Conservation (phyloP, 23 red algal species). For the Agarophyton chilense region DNA sequence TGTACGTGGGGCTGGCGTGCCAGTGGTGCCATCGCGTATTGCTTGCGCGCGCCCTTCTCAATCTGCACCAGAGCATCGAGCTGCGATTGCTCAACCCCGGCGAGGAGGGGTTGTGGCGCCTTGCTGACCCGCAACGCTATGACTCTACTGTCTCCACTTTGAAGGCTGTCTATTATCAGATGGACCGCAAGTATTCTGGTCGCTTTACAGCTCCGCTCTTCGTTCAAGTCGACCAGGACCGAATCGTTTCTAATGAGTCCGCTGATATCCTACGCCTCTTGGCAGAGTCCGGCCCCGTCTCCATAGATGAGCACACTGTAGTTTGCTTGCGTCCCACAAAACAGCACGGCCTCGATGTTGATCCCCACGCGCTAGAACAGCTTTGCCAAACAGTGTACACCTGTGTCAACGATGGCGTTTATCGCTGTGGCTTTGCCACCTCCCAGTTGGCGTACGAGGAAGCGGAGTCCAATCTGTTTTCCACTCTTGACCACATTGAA, state of each 20-base stretch:
- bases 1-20: conserved; percentile 87
- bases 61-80: not conserved
- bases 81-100: conserved; percentile 48
- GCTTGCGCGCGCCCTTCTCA: conserved; percentile 70
- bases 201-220: conserved; percentile 89
- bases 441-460: conserved; percentile 82
- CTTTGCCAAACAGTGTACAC: conserved; percentile 51
- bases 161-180: conserved; percentile 56
- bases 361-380: conserved; percentile 22
- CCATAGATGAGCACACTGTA: conserved; percentile 23
- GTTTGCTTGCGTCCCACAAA: conserved; percentile 35
- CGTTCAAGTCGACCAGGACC: conserved; percentile 26
- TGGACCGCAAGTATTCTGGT: conserved; percentile 54
- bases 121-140: conserved; percentile 13
- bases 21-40: conserved; percentile 94
- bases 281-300: not conserved
- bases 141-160: not conserved
- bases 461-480: conserved; percentile 53
- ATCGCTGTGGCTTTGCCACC: conserved; percentile 91
- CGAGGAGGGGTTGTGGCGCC: conserved; percentile 71
- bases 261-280: conserved; percentile 83
- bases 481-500: conserved; percentile 76
- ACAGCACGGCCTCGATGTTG: conserved; percentile 6
- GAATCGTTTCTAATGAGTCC: conserved; percentile 84
- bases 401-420: conserved; percentile 93